phyloP scores from a whole-genome alignment of 2,329 filamentous ascomycete genomes.

The Cladosporium sp. region DNA sequence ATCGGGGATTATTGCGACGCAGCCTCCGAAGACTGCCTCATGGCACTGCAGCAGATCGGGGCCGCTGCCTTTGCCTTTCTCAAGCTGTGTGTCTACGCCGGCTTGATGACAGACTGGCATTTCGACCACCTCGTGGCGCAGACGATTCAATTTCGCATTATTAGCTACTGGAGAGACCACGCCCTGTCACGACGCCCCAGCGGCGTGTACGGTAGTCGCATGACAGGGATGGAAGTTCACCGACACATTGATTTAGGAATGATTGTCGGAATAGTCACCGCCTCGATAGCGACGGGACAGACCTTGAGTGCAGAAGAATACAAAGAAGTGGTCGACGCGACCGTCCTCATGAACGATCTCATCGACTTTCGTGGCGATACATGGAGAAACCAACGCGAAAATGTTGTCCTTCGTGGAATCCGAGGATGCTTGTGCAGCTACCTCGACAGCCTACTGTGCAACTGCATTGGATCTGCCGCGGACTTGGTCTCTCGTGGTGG shows the following conservation, averaged over 20 bases:
- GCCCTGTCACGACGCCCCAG: not conserved
- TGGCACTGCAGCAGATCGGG: not conserved
- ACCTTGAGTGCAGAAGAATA: not conserved
- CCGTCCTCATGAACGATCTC: constrained; percentile 7
- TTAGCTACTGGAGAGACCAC: constrained; percentile 10
- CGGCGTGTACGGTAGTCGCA: constrained; percentile 6
- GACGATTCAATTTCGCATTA: constrained; percentile 3
- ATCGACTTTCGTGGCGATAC: constrained; percentile 10
- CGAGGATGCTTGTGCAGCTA: not conserved
- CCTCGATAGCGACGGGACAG: constrained; percentile 4
- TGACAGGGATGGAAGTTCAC: constrained; percentile 2
- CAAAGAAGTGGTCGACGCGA: not conserved
- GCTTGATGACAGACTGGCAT: constrained; percentile 7
- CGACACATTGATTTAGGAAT: constrained; percentile 8
- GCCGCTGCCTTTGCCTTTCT: constrained; percentile 9
- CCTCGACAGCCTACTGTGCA: not conserved
- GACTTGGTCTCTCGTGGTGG: not conserved
- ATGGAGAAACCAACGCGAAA: constrained; percentile 8
- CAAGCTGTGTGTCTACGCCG: constrained; percentile 7
- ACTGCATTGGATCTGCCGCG: not conserved
- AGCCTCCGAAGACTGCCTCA: not conserved
- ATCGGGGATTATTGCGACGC: constrained; percentile 12
- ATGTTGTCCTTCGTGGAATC: constrained; percentile 2
- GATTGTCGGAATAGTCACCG: constrained; percentile 1
- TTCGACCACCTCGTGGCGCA: constrained; percentile 8